phyloP scores from a whole-genome alignment of 441 rosid species.

The Erodium texanum region DNA sequence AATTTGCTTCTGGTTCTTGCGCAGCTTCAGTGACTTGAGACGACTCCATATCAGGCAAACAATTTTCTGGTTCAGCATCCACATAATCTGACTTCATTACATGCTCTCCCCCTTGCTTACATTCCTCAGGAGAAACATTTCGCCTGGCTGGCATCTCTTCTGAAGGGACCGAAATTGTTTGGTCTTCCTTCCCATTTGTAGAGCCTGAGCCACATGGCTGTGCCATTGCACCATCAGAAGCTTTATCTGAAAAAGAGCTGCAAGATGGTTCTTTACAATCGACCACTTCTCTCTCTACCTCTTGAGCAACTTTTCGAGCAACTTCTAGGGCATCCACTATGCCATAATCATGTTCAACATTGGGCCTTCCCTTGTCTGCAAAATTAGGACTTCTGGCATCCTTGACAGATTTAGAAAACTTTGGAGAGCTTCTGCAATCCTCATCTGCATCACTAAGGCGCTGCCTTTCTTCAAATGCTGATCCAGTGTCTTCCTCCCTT shows the following conservation, averaged over 20 bases:
- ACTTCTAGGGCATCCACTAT: constrained; percentile 82
- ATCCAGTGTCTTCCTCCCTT: constrained; percentile 29
- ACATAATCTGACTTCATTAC: constrained; percentile 29
- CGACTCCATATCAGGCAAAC: constrained; percentile 44
- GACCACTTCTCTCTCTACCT: constrained; percentile 34
- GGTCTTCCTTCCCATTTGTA: constrained; percentile 26
- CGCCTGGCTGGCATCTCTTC: constrained; percentile 38
- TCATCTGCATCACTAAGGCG: constrained; percentile 29
- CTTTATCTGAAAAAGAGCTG: constrained; percentile 51
- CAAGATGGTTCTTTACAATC: constrained; percentile 53
- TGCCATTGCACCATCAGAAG: constrained; percentile 33
- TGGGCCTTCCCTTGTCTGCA: constrained; percentile 37
- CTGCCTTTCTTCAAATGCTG: constrained; percentile 32
- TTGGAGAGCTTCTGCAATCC: constrained; percentile 33
- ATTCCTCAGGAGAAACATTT: constrained; percentile 34
- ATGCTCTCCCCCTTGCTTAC: constrained; percentile 27
- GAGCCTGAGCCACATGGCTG: constrained; percentile 47
- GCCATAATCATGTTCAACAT: constrained; percentile 57
- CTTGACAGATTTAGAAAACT: constrained; percentile 30
- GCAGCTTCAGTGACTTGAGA: constrained; percentile 47
- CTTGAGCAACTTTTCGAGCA: constrained; percentile 83
- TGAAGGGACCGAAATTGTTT: constrained; percentile 21
- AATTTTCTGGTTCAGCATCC: constrained; percentile 32
- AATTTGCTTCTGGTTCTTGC: constrained; percentile 43
- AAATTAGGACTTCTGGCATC: constrained; percentile 32